Base-by-base conservation (phyloP, 805 yeast species). In the Diddensiella transvaalensis region DNA sequence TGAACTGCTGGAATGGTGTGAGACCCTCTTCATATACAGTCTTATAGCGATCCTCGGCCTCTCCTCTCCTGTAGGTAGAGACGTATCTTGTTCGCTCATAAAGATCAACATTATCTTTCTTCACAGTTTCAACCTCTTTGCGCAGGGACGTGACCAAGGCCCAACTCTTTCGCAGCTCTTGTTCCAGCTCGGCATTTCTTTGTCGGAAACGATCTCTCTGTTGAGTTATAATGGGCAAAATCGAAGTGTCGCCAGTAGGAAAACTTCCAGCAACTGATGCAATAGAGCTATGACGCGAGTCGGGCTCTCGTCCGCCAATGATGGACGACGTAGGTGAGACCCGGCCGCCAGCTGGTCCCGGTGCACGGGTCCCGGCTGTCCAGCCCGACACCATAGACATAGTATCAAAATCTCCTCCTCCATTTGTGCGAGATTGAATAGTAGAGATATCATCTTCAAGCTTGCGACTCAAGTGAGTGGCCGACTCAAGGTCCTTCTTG, bases 191-290 rank as follows among this genome's bases (percentile, higher is more conserved):
- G 49, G 77, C 78, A 60, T 85, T 87, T 47, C 88, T 76, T n/a
- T 79, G 76, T 59, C 95, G 81, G 72, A 90, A 89, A 53, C 99
- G 73, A 65, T 91, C 99, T 64, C 99, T 80, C 69, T 91, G 99
- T 61, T 91, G 90, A 11, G 96, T 89, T 23, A 93, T 80, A 46
- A 91, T 88, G 1, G 95, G 95, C 44, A 91, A 66, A 23, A 90
- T 3, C 81, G 60, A 53, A n/a, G 72, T 60, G 45, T 77, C 79
- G 29, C 42, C 22, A 3, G 18, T 35, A 3, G 22, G 30, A 2
- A 24, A 23, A n/a, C 48, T 44, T 11, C 33, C n/a, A 4, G 6
- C 8, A 6, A 22, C 11, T 17, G 43, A 23, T 23, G 33, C 43
- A 6, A 40, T 22, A 4, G 17, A 11, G 22, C 23, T 6, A 8